Evolutionary conservation across 2,329 filamentous ascomycete genomes (phyloP), one percentile per base, ranked within the genome.

Genomic region (Botrytis galanthina): DNA sequence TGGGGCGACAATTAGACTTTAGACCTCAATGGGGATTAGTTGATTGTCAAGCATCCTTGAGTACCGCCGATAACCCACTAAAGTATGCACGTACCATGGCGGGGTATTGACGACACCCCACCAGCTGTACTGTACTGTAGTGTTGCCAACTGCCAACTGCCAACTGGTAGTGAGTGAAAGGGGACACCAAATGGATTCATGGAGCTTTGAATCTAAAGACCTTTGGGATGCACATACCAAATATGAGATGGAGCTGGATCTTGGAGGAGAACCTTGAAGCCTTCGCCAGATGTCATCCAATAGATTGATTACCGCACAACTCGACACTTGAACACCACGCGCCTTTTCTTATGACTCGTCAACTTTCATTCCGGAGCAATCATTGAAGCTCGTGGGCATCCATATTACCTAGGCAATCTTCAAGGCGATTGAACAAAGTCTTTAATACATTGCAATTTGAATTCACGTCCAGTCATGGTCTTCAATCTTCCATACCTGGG

Each of bases 261-360:
- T 37, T 32, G 3, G 48, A 68, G 35, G 37, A 57, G 26, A 22
- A 29, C 48, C 48, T 68, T 68, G 26, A 26, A 68, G 8, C 66
- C 26, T 68, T 57, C 48, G 39, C 4, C 37, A 57, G 29, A 42
- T 42, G 9, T 16, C 37, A 57, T 68, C 42, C 57, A 63, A 63
- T 37, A 39, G 39, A 44, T 37, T 71, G 29, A 18, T 63, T 10
- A 26, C 44, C 48, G 35, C 48, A 57, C 18, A 14, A 57, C 18
- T 42, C 37, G 22, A 67, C 32, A 12, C 32, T 51, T 14, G 26
- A 57, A 57, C 44, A 54, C 59, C 70, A 71, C 70, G 44, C 70
- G 60, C 70, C 42, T 71, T n/a, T 39, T 66, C 70, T 66, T 71
- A 71, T 71, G 70, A 71, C 70, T 66, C 54, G 70, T 71, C 70